These are phyloP conservation scores for Kwoniella europaea DNA, from an alignment of 768 basidiomycete genomes.

Conservation along the genomic window DNA sequence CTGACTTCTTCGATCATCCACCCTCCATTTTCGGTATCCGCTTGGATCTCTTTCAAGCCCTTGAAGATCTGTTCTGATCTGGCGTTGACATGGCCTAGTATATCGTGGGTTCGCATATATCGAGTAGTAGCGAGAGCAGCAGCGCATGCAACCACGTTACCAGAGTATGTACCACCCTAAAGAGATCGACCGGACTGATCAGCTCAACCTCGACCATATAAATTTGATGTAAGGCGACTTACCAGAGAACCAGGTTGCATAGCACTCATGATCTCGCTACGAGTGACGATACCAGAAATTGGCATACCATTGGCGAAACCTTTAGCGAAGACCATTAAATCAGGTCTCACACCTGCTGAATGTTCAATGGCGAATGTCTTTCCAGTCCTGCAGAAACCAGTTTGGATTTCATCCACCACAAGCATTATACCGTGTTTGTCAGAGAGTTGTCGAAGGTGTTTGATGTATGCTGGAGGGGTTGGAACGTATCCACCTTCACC, in stretches of 20 bases:
- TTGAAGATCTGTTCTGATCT: slow-evolving; percentile 79
- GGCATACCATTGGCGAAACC: slow-evolving; percentile 80
- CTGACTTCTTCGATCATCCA: slow-evolving; percentile 81
- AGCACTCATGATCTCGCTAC: slow-evolving; percentile 79
- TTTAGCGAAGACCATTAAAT: slow-evolving; percentile 89
- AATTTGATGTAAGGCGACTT: background rate
- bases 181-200: no score
- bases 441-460: slow-evolving; percentile 78
- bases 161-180: slow-evolving; percentile 63
- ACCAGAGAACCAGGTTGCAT: slow-evolving; percentile 40
- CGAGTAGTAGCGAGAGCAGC: slow-evolving; percentile 82
- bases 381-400: slow-evolving; percentile 87
- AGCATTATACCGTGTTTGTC: slow-evolving; percentile 83
- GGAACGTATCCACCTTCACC: slow-evolving; percentile 96
- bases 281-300: slow-evolving; percentile 79
- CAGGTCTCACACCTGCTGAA: slow-evolving; percentile 73
- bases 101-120: slow-evolving; percentile 75
- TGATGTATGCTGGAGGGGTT: slow-evolving; percentile 77
- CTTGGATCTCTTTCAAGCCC: slow-evolving; percentile 66
- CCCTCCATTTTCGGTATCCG: slow-evolving; percentile 62
- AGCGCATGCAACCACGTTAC: slow-evolving; percentile 89
- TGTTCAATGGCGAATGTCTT: slow-evolving; percentile 69
- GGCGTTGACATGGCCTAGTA: slow-evolving; percentile 77
- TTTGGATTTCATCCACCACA: slow-evolving; percentile 64
- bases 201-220: background rate